A percentile compares a stretch with the other conserved stretches of the same genome.
Evolutionary conservation across 257 asterid genomes (phyloP).

Genomic region (Anisodus acutangulus): DNA sequence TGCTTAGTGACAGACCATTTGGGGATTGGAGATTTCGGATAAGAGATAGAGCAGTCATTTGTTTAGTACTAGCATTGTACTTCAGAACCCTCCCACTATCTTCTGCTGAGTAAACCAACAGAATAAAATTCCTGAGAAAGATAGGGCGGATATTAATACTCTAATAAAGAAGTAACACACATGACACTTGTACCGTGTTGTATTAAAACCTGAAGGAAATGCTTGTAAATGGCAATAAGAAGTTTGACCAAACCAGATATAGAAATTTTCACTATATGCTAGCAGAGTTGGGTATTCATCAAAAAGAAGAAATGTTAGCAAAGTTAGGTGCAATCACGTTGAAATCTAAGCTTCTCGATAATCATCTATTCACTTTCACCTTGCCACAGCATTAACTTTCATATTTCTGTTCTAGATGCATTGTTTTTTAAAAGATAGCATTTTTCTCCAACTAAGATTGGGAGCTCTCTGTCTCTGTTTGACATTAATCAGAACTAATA

Average conservation of each 20-base stretch:
- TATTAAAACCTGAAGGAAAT: neutral
- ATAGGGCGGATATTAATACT: neutral
- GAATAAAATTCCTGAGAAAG: slow-evolving; percentile 73
- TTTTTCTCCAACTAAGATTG: neutral
- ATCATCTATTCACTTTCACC: neutral
- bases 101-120: slow-evolving; percentile 74
- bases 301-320: neutral
- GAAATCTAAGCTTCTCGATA: neutral
- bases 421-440: neutral
- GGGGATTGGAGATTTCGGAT: slow-evolving; percentile 76
- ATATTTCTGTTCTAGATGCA: neutral
- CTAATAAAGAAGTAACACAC: neutral
- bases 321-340: neutral
- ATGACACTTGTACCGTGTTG: neutral
- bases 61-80: slow-evolving; percentile 64
- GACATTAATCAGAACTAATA: neutral
- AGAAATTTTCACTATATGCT: neutral
- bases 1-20: slow-evolving; percentile 84
- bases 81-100: slow-evolving; percentile 86
- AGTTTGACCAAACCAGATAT: neutral
- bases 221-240: neutral
- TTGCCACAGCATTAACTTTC: neutral
- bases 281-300: neutral
- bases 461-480: neutral
- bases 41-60: slow-evolving; percentile 63